These are phyloP conservation scores for Gigaspora rosea DNA, from an alignment of 192 early-diverging fungal genomes.

Conservation along the genomic window DNA sequence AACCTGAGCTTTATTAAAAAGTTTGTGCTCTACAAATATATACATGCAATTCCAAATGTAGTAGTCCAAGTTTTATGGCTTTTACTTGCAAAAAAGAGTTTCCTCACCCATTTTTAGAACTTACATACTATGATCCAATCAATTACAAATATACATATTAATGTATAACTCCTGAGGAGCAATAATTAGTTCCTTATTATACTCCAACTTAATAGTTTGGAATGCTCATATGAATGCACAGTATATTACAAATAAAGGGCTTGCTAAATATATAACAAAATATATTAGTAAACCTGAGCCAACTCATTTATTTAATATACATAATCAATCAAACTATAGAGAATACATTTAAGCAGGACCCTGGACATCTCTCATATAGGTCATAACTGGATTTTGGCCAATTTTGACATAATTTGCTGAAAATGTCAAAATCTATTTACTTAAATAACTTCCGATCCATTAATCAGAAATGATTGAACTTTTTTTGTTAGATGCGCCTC, in stretches of 20 bases:
- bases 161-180: neutral
- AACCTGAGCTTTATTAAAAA: neutral
- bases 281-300: constrained; percentile 17
- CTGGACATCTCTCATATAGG: no score
- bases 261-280: constrained; percentile 8
- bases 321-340: neutral
- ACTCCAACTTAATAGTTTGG: constrained; percentile 8
- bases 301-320: constrained; percentile 9
- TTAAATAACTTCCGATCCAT: no score
- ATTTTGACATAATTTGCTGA: no score
- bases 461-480: no score
- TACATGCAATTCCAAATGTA: constrained; percentile 15
- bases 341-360: no score
- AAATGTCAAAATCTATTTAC: no score
- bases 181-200: constrained; percentile 6
- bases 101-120: neutral
- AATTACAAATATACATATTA: neutral
- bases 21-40: neutral
- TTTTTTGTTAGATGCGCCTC: no score
- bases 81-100: neutral
- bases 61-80: neutral
- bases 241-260: constrained; percentile 2
- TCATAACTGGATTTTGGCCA: no score
- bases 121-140: neutral
- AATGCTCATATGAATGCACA: constrained; percentile 17